Evolutionary conservation across 2,329 filamentous ascomycete species (phyloP).

Genomic region (Penicillium sp.): DNA sequence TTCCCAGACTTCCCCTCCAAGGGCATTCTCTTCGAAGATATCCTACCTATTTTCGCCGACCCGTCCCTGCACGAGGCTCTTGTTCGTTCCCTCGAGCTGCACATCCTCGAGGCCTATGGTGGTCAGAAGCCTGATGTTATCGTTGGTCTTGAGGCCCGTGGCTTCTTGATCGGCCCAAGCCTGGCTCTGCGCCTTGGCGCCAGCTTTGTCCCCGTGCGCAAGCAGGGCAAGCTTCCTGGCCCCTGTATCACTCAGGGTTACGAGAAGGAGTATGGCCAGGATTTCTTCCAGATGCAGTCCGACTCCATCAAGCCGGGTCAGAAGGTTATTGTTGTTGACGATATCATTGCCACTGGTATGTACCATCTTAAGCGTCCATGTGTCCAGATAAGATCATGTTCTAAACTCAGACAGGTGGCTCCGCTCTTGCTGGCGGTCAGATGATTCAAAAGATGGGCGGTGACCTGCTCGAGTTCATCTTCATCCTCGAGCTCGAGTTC

Average conservation of each 20-base stretch:
- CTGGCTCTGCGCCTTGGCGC: conserved; percentile 80
- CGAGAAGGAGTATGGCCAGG: conserved; percentile 93
- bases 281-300: conserved; percentile 93
- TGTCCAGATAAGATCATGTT: not conserved
- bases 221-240: conserved; percentile 93
- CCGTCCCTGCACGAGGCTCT: conserved; percentile 71
- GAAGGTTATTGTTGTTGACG: conserved; percentile 90
- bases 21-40: conserved; percentile 96
- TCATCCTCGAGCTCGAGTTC: conserved; percentile 93
- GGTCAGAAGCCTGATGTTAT: conserved; percentile 76
- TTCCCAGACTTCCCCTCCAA: conserved; percentile 89
- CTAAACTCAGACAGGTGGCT: conserved; percentile 68
- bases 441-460: conserved; percentile 85
- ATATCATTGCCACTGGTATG: conserved; percentile 97
- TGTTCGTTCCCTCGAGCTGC: conserved; percentile 79
- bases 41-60: conserved; percentile 90
- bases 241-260: conserved; percentile 81
- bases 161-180: conserved; percentile 91
- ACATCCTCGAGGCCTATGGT: conserved; percentile 65
- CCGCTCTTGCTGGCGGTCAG: conserved; percentile 79
- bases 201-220: conserved; percentile 88
- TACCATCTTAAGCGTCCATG: not conserved
- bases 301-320: conserved; percentile 81
- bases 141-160: conserved; percentile 88
- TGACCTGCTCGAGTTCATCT: conserved; percentile 81